Evolutionary conservation across 2,329 filamentous ascomycete species (phyloP).

Genomic region (Epichloe sp.): DNA sequence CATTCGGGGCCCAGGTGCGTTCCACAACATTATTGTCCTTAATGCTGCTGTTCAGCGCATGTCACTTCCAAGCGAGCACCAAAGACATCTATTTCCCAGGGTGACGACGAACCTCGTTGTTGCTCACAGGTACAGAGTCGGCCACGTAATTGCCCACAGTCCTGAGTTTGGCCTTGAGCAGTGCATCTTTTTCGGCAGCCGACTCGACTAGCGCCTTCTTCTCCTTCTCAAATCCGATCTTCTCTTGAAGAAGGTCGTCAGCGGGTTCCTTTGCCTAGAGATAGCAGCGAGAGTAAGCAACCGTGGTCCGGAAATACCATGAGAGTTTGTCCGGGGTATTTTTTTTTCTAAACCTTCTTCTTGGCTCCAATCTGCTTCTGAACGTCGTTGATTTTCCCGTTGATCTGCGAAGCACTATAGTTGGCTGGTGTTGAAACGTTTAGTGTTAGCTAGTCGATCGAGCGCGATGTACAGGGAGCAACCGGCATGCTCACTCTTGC

Average conservation of each 20-base stretch:
- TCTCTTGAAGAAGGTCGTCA: constrained; percentile 64
- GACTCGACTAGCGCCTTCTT: constrained; percentile 68
- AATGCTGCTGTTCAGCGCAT: neutral
- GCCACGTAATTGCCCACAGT: constrained; percentile 66
- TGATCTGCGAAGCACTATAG: constrained; percentile 68
- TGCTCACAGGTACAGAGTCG: constrained; percentile 68
- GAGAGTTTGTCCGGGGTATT: neutral
- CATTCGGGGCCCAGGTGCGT: constrained; percentile 70
- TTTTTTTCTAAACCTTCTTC: constrained; percentile 57
- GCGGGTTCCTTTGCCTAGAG: constrained; percentile 71
- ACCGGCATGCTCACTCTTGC: constrained; percentile 42
- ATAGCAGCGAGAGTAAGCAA: neutral
- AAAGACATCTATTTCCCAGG: neutral
- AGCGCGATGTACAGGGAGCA: neutral
- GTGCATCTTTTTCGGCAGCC: constrained; percentile 61
- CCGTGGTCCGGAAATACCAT: neutral
- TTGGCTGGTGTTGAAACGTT: constrained; percentile 29
- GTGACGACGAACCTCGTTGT: constrained; percentile 52
- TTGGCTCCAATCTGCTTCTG: constrained; percentile 84
- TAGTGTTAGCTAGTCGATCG: neutral
- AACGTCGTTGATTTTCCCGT: constrained; percentile 72
- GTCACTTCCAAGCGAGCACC: no score
- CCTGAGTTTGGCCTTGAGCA: constrained; percentile 65
- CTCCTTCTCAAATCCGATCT: constrained; percentile 63
- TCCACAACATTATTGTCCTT: constrained; percentile 68